Evolutionary conservation across 140 eudicot genomes (phyloP).

Genomic region (Flaveria floridana): DNA sequence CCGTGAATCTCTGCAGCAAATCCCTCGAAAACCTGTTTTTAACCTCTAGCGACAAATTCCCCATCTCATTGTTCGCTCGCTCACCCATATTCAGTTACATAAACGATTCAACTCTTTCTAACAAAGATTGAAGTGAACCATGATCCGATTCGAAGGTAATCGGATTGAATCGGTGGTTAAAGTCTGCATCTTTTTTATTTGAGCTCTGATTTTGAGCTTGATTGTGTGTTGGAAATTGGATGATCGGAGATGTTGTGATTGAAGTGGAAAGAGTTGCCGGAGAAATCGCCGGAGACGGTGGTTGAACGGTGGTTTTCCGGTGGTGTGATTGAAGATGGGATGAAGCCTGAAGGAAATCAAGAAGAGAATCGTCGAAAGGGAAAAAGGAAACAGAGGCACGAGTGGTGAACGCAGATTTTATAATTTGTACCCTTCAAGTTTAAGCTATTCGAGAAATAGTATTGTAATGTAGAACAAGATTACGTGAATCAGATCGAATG

Average conservation of each 20-base stretch:
- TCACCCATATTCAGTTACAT: constrained; percentile 45
- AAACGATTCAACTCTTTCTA: neutral
- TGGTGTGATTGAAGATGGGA: constrained; percentile 17
- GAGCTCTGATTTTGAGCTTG: neutral
- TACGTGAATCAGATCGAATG: too few species aligned
- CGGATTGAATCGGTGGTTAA: constrained; percentile 33
- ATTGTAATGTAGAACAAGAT: too few species aligned
- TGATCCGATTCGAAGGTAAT: constrained; percentile 39
- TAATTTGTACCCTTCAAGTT: constrained; percentile 15
- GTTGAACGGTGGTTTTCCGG: constrained; percentile 9
- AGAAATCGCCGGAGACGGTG: neutral
- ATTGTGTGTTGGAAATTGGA: neutral
- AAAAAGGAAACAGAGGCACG: constrained; percentile 7
- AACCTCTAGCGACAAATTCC: constrained; percentile 42
- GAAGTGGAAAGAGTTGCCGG: neutral
- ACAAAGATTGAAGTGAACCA: constrained; percentile 17
- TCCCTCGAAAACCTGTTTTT: constrained; percentile 47
- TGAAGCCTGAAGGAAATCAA: constrained; percentile 21
- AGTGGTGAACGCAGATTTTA: neutral
- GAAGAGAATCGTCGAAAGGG: constrained; percentile 30
- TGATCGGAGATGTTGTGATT: neutral
- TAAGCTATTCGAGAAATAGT: neutral
- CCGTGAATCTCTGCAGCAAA: constrained; percentile 60
- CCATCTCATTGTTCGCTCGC: constrained; percentile 41
- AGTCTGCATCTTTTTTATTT: neutral